A percentile compares a stretch with the other conserved stretches of the same genome.
phyloP scores from a whole-genome alignment of 2,329 filamentous ascomycete species.

The Claviceps sp. region DNA sequence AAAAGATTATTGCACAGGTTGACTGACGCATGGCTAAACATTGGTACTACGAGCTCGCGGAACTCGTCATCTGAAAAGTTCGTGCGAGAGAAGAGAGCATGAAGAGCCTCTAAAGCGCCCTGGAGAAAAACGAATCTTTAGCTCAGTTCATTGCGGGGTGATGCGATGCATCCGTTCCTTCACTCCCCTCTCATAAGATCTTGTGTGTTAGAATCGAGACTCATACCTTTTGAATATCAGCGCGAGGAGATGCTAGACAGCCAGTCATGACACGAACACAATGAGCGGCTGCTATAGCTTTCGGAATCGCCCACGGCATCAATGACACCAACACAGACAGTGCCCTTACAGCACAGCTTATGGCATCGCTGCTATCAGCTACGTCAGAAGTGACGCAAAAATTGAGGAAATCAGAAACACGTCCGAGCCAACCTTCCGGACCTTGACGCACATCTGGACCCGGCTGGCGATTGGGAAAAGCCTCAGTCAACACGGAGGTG shows the following conservation, averaged over 20 bases:
- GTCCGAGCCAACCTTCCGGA: constrained; percentile 74
- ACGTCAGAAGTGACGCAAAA: constrained; percentile 57
- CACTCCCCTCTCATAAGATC: too few relatives aligned
- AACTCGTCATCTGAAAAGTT: constrained; percentile 70
- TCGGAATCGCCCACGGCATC: constrained; percentile 78
- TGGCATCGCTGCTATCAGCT: constrained; percentile 52
- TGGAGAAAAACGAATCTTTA: constrained; percentile 21
- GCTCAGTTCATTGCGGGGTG: background rate
- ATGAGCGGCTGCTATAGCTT: constrained; percentile 58
- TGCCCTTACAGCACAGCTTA: constrained; percentile 59
- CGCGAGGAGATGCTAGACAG: constrained; percentile 55
- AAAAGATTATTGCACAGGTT: constrained; percentile 60
- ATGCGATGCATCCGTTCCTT: background rate
- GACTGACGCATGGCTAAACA: constrained; percentile 62
- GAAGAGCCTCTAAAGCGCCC: constrained; percentile 72
- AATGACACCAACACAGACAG: constrained; percentile 66
- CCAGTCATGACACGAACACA: constrained; percentile 59
- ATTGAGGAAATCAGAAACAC: constrained; percentile 60
- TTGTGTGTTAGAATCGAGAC: too few relatives aligned
- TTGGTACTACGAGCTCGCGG: constrained; percentile 59
- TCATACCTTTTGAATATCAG: constrained; percentile 57
- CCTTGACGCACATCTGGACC: constrained; percentile 60
- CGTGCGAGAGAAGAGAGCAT: constrained; percentile 63
- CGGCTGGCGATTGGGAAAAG: constrained; percentile 59
- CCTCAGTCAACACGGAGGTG: constrained; percentile 55